A percentile compares a stretch with the other conserved stretches of the same genome.
phyloP scores from a whole-genome alignment of 192 early-diverging fungal genomes.

The Umbelopsis ramanniana region DNA sequence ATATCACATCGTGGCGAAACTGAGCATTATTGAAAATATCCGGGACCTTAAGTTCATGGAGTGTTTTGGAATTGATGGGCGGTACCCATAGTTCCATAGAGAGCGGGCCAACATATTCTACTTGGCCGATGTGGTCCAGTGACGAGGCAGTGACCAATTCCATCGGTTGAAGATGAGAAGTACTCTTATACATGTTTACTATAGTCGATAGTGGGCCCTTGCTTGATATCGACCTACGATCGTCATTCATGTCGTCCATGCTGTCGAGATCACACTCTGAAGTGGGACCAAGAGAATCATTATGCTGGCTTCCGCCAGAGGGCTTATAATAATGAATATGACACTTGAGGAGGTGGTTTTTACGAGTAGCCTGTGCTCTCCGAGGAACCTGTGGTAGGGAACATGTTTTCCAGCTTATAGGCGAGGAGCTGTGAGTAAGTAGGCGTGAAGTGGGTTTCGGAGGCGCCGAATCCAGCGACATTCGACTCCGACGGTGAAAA shows the following conservation, averaged over 20 bases:
- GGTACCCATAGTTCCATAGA: constrained; percentile 49
- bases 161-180: too few relatives aligned
- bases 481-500: background rate
- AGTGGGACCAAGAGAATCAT: background rate
- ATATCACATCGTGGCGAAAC: constrained; percentile 87
- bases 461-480: constrained; percentile 10
- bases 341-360: background rate
- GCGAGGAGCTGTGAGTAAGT: too few relatives aligned
- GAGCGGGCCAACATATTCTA: background rate
- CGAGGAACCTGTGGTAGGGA: background rate
- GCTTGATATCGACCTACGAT: background rate
- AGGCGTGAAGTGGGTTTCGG: background rate
- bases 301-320: background rate
- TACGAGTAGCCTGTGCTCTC: background rate
- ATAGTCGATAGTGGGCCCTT: background rate
- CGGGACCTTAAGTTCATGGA: constrained; percentile 82
- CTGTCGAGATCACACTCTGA: background rate
- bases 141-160: background rate
- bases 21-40: constrained; percentile 86
- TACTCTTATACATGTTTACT: background rate
- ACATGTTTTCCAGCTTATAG: too few relatives aligned
- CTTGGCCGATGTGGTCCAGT: background rate
- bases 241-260: background rate
- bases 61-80: constrained; percentile 83
- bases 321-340: constrained; percentile 9